Conservation (phyloP, 1,284 basidiomycete species). For the Cutaneotrichosporon dermatis region DNA sequence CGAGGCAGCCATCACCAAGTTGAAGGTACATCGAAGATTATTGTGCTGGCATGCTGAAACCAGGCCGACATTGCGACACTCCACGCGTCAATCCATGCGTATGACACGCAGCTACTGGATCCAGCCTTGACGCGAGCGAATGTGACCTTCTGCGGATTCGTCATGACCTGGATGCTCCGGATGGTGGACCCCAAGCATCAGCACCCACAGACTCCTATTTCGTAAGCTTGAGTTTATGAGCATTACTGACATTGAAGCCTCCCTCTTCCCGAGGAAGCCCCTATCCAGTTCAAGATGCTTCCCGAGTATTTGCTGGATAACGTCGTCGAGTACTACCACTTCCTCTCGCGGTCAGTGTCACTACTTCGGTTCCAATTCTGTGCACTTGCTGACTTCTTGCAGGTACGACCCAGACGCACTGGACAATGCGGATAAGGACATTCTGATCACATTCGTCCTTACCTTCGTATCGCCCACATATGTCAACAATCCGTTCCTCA, state of each 20-base stretch:
- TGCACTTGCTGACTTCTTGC: not conserved
- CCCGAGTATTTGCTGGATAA: conserved; percentile 96
- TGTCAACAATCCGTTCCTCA: conserved; percentile 97
- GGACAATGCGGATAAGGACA: conserved; percentile 74
- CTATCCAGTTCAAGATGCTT: conserved; percentile 76
- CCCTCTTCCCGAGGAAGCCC: conserved; percentile 80
- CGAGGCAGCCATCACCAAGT: conserved; percentile 57
- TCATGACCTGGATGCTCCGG: conserved; percentile 91
- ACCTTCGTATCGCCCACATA: conserved; percentile 94
- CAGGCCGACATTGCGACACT: conserved; percentile 64
- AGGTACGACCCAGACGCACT: conserved; percentile 76
- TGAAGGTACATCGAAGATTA: conserved; percentile 56
- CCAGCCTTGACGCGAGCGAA: conserved; percentile 76
- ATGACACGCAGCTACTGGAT: conserved; percentile 79
- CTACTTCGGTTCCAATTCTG: too few species aligned
- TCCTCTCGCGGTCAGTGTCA: conserved; percentile 49
- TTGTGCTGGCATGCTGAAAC: conserved; percentile 9
- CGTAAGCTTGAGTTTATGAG: conserved; percentile 53
- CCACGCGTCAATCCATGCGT: conserved; percentile 68
- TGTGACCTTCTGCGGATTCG: conserved; percentile 78
- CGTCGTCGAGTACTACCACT: conserved; percentile 82
- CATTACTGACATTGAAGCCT: conserved; percentile 55
- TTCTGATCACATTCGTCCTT: conserved; percentile 82
- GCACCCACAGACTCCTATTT: conserved; percentile 67
- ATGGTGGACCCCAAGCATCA: conserved; percentile 77